Percentiles rank a stretch among this genome's conserved stretches.
These are phyloP conservation scores for Sugiyamaella sp. DNA, from an alignment of 1,139 yeast species.

Conservation along the genomic window DNA sequence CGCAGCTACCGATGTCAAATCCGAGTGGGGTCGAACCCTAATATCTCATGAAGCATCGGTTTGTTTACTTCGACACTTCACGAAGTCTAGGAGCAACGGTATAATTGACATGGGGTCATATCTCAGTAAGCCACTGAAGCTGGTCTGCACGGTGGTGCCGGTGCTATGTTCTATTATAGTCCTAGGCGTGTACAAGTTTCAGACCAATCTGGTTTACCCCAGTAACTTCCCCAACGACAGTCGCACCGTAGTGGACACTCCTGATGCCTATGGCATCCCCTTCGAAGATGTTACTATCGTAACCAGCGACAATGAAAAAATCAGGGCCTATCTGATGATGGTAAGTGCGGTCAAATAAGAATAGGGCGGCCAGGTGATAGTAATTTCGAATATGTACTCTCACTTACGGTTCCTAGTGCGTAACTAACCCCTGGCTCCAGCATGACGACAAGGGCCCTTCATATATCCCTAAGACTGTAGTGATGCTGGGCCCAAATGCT, in stretches of 20 bases:
- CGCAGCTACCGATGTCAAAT: too few species aligned
- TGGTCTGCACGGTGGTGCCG: constrained; percentile 24
- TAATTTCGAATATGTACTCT: too few species aligned
- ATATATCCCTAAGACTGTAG: constrained; percentile 66
- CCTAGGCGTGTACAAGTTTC: constrained; percentile 66
- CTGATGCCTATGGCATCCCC: constrained; percentile 69
- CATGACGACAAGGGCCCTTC: constrained; percentile 50
- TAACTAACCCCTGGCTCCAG: constrained; percentile 19
- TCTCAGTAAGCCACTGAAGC: constrained; percentile 24
- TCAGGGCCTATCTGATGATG: constrained; percentile 52
- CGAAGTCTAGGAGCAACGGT: too few species aligned
- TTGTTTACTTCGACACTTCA: neutral
- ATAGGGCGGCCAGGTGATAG: too few species aligned
- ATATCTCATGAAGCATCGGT: too few species aligned
- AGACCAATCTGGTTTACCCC: constrained; percentile 76
- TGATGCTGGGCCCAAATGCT: constrained; percentile 89
- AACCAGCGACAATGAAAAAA: constrained; percentile 67
- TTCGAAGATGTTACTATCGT: constrained; percentile 62
- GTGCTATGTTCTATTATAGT: constrained; percentile 25
- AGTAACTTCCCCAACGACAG: constrained; percentile 74
- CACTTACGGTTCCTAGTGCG: too few species aligned
- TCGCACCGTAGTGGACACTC: constrained; percentile 73
- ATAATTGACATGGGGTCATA: constrained; percentile 29
- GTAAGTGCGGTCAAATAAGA: too few species aligned
- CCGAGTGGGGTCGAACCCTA: neutral